phyloP scores from a whole-genome alignment of 495 filamentous ascomycete genomes.

The Opeltia flavorubescens region DNA sequence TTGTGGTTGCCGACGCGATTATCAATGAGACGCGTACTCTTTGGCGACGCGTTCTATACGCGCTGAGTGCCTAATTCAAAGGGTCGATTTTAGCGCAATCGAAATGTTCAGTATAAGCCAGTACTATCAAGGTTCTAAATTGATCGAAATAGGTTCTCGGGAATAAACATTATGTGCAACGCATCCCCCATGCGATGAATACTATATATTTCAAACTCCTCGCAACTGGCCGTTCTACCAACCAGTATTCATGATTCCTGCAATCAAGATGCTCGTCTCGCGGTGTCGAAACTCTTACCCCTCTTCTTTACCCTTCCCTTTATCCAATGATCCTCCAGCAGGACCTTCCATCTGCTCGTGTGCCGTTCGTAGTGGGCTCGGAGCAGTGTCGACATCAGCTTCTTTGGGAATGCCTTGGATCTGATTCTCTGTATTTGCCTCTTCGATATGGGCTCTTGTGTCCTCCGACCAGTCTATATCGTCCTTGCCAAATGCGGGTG shows the following conservation, averaged over 20 bases:
- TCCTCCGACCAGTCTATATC: not conserved
- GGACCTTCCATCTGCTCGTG: not conserved
- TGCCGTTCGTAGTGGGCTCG: not conserved
- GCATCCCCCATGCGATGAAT: too few relatives aligned
- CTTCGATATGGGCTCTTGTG: constrained; percentile 6
- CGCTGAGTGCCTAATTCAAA: too few relatives aligned
- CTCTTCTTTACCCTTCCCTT: constrained; percentile 15
- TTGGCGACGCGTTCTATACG: too few relatives aligned
- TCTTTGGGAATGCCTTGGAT: constrained; percentile 36
- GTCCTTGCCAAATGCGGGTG: constrained; percentile 8
- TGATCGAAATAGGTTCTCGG: too few relatives aligned
- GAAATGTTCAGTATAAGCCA: too few relatives aligned
- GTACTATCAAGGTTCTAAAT: too few relatives aligned
- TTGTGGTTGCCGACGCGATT: too few relatives aligned
- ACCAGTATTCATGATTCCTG: too few relatives aligned
- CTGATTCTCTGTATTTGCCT: constrained; percentile 10
- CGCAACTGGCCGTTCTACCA: too few relatives aligned
- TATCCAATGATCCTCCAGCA: constrained; percentile 5
- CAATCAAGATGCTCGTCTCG: not conserved
- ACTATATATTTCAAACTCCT: too few relatives aligned
- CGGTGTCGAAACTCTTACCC: not conserved
- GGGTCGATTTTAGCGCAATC: too few relatives aligned
- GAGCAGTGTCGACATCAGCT: constrained; percentile 12
- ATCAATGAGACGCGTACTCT: not conserved
- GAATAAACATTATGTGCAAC: too few relatives aligned